Evolutionary conservation across 306 rosid genomes (phyloP).

Genomic region (Spatholobus suberectus): DNA sequence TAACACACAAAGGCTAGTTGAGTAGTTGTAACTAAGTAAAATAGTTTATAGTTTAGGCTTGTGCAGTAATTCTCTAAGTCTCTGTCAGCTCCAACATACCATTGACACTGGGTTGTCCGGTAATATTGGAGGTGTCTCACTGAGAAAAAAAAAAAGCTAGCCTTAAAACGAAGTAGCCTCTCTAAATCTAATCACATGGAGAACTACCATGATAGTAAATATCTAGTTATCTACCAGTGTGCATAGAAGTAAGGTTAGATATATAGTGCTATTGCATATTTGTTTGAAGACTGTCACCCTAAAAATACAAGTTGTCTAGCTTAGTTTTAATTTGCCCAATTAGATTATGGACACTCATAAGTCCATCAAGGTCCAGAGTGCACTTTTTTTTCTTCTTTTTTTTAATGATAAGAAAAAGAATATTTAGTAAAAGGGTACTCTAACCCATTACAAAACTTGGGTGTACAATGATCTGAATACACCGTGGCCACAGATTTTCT

Average conservation of each 20-base stretch:
- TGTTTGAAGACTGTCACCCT: not conserved
- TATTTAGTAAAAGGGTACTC: not conserved
- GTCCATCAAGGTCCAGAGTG: not conserved
- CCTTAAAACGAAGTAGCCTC: too few species aligned
- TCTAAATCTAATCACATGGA: not conserved
- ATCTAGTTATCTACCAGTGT: not conserved
- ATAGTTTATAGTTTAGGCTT: too few species aligned
- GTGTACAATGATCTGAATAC: not conserved
- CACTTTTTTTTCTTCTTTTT: too few species aligned
- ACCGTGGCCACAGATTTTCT: not conserved
- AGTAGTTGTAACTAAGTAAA: too few species aligned
- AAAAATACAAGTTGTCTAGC: not conserved
- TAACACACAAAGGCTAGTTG: too few species aligned
- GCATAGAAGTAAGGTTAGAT: not conserved
- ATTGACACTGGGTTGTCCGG: too few species aligned
- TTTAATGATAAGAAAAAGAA: not conserved
- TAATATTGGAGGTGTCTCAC: too few species aligned
- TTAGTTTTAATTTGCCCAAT: not conserved
- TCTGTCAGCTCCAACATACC: too few species aligned
- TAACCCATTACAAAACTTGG: not conserved
- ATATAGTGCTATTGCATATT: not conserved
- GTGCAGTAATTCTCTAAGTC: too few species aligned
- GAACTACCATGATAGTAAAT: not conserved
- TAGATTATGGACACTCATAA: not conserved
- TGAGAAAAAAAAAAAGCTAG: too few species aligned